Evolutionary conservation across 2,329 filamentous ascomycete species (phyloP), one percentile per base, ranked within the genome.

Genomic region (Pseudogymnoascus sp.): DNA sequence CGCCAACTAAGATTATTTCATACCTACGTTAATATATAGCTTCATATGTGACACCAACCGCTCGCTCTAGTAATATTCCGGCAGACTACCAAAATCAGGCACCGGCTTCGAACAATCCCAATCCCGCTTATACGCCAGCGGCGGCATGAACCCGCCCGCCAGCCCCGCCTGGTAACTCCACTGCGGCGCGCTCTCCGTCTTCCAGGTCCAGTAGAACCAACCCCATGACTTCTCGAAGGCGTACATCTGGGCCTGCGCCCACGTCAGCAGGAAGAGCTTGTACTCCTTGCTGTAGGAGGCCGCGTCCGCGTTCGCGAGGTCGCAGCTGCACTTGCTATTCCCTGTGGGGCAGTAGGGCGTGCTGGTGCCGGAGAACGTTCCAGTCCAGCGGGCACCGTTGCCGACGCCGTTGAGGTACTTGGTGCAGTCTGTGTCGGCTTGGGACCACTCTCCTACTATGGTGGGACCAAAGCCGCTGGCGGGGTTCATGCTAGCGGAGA

Each of bases 171-270:
- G 87, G 78, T 95, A 96, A 74, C 92, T 96, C 95, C 95, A 99
- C 77, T 97, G 91, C 65, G 87, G 81, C 59, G 89, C 87, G 67
- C 77, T 81, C 79, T 97, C 93, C 29, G 93, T 96, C 77, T 92
- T 86, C 93, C 95, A 96, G 35, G 93, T 97, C 95, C 95, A 99
- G 77, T 99, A 99, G 78, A 96, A 97, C 95, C 95, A 99, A 56
- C 95, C 95, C 88, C 90, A 95, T 5, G 90, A 91, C 67, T 88
- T 87, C 76, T 97, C 93, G 72, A 97, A 99, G 65, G 88, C 90
- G 69, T 88, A 82, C 91, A 99, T 99, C 78, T 99, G 95, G 62
- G 93, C 95, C 76, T 96, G 88, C 6, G 95, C 95, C 77, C 97
- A 97, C 76, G 90, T 90, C 67, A 85, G 83, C 66, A 99, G 79